phyloP scores from a whole-genome alignment of 2,329 filamentous ascomycete genomes.

The Dryadomyces sulphureus region DNA sequence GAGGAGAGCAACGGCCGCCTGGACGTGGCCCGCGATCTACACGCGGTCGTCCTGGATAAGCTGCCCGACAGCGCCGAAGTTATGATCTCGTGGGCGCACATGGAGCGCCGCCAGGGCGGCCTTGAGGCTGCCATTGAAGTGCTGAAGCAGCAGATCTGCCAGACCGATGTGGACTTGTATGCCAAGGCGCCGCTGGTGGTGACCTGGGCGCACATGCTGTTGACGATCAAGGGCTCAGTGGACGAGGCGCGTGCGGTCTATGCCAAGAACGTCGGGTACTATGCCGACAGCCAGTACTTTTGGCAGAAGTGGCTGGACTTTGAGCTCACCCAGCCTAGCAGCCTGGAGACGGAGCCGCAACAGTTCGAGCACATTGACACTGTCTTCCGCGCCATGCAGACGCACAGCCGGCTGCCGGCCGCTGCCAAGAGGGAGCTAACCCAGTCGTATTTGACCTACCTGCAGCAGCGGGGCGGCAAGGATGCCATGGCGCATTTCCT shows the following conservation, averaged over 20 bases:
- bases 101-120: slow-evolving; percentile 69
- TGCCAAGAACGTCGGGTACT: slow-evolving; percentile 67
- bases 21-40: slow-evolving; percentile 70
- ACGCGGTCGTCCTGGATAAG: slow-evolving; percentile 60
- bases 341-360: slow-evolving; percentile 43
- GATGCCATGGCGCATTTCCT: slow-evolving; percentile 79
- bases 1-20: slow-evolving; percentile 72
- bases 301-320: slow-evolving; percentile 85
- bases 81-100: slow-evolving; percentile 74
- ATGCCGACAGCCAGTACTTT: slow-evolving; percentile 72
- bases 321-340: slow-evolving; percentile 70
- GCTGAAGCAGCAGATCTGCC: slow-evolving; percentile 68
- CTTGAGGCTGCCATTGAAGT: slow-evolving; percentile 73
- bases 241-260: slow-evolving; percentile 77
- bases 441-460: slow-evolving; percentile 65
- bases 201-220: slow-evolving; percentile 75
- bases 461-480: slow-evolving; percentile 70
- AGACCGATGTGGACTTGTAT: slow-evolving; percentile 54
- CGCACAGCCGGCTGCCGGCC: slow-evolving; percentile 54
- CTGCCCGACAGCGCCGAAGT: slow-evolving; percentile 77
- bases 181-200: slow-evolving; percentile 78
- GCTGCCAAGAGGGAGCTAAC: slow-evolving; percentile 60
- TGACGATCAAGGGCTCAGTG: slow-evolving; percentile 70
- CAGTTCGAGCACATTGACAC: slow-evolving; percentile 64
- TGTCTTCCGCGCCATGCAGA: slow-evolving; percentile 61